Conservation (phyloP, 2,329 filamentous ascomycete species). For the Talaromyces sp. region DNA sequence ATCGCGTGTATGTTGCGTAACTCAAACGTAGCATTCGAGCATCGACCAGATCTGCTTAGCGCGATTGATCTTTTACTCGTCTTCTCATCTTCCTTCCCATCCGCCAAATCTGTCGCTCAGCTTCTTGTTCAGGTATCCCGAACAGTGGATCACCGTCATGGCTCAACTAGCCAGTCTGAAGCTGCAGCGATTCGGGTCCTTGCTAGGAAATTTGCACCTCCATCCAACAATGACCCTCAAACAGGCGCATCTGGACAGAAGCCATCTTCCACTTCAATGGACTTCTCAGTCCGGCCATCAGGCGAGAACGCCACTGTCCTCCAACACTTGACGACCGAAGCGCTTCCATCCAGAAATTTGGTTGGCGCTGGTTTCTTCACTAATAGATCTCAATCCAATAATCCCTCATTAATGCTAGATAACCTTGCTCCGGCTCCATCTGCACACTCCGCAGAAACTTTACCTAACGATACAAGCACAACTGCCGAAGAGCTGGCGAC, state of each 20-base stretch:
- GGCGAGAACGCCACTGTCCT: too few species aligned
- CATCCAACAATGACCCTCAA: neutral
- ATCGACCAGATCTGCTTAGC: neutral
- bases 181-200: neutral
- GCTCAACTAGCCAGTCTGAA: conserved; percentile 2
- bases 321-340: too few species aligned
- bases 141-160: neutral
- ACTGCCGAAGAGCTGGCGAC: neutral
- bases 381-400: neutral
- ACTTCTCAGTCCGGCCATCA: neutral
- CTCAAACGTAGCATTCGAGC: neutral
- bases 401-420: neutral
- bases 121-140: conserved; percentile 3
- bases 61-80: neutral
- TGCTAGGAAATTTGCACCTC: conserved; percentile 2
- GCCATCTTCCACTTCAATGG: neutral
- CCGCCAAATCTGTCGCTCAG: conserved; percentile 1
- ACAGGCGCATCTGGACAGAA: neutral
- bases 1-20: conserved; percentile 1
- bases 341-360: neutral
- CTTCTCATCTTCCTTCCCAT: neutral
- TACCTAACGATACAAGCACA: neutral
- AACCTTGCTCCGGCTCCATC: neutral
- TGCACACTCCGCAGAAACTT: neutral
- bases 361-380: neutral